These are phyloP conservation scores for Yarrowia deformans DNA, from an alignment of 805 yeast genomes.

Conservation along the genomic window DNA sequence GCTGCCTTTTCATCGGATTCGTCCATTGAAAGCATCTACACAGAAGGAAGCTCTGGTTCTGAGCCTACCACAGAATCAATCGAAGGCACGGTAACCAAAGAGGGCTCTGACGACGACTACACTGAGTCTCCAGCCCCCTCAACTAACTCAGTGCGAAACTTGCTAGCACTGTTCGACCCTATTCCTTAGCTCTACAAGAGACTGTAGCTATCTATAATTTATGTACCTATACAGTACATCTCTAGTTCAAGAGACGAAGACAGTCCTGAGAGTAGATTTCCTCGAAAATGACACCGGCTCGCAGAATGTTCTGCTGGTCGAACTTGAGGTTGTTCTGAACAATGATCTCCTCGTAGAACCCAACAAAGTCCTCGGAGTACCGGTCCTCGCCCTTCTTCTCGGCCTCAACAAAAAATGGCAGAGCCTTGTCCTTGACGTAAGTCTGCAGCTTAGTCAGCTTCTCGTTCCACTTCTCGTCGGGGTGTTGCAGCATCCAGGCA, in stretches of 20 bases:
- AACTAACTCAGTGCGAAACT: not conserved
- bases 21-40: not conserved
- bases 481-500: slow-evolving; percentile 34
- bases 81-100: not conserved
- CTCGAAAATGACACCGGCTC: slow-evolving; percentile 38
- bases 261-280: slow-evolving; percentile 31
- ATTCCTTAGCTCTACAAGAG: not conserved
- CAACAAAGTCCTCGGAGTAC: slow-evolving; percentile 34
- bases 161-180: not conserved
- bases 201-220: not conserved
- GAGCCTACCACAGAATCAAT: not conserved
- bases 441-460: slow-evolving; percentile 3
- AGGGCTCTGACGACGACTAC: not conserved
- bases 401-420: slow-evolving; percentile 18
- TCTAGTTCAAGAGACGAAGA: not conserved
- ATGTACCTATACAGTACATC: slow-evolving; percentile 15
- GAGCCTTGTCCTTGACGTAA: slow-evolving; percentile 24
- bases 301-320: slow-evolving; percentile 26
- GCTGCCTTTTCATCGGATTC: not conserved
- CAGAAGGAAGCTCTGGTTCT: not conserved
- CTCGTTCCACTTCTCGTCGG: slow-evolving; percentile 28
- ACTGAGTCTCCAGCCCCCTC: not conserved
- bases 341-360: slow-evolving; percentile 27
- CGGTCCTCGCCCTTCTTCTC: slow-evolving; percentile 35
- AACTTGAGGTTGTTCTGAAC: slow-evolving; percentile 32